phyloP scores from a whole-genome alignment of 1,284 basidiomycete genomes.

The Vanrija sp. region DNA sequence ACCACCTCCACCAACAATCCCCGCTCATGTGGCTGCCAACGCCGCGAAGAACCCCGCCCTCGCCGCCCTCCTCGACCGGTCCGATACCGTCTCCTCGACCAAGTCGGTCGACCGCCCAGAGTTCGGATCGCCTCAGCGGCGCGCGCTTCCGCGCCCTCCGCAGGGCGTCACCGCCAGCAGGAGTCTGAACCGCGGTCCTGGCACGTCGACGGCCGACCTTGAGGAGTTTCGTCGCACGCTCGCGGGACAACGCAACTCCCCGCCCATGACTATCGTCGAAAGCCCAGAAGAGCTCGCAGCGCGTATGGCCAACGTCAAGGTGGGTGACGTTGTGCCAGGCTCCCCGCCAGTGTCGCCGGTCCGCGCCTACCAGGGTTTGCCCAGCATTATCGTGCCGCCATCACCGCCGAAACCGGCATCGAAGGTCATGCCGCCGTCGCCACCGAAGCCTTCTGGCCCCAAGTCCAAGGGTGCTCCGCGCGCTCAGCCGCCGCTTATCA shows the following conservation, averaged over 20 bases:
- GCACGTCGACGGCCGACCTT: conserved; percentile 13
- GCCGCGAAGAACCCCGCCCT: conserved; percentile 1
- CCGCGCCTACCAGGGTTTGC: not conserved
- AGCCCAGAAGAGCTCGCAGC: conserved; percentile 5
- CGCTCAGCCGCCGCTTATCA: not conserved
- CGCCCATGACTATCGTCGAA: conserved; percentile 1
- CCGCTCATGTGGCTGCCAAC: not conserved
- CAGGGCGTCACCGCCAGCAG: conserved; percentile 33
- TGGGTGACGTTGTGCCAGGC: conserved; percentile 1
- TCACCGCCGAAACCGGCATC: not conserved
- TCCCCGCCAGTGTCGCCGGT: too few relatives aligned
- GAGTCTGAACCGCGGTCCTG: conserved; percentile 35
- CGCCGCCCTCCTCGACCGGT: conserved; percentile 29
- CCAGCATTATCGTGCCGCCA: not conserved
- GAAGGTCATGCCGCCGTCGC: conserved; percentile 4
- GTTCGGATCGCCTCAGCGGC: conserved; percentile 20
- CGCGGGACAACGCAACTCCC: too few relatives aligned
- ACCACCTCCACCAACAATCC: not conserved
- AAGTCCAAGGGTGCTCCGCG: not conserved
- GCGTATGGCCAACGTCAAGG: conserved; percentile 6
- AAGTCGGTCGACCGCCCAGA: conserved; percentile 41
- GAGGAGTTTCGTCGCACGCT: not conserved
- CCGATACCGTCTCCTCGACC: conserved; percentile 44
- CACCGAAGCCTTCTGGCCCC: not conserved
- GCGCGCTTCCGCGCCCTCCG: conserved; percentile 42